Conservation (phyloP, 2,329 filamentous ascomycete genomes). For the Cytospora paraplurivora region DNA sequence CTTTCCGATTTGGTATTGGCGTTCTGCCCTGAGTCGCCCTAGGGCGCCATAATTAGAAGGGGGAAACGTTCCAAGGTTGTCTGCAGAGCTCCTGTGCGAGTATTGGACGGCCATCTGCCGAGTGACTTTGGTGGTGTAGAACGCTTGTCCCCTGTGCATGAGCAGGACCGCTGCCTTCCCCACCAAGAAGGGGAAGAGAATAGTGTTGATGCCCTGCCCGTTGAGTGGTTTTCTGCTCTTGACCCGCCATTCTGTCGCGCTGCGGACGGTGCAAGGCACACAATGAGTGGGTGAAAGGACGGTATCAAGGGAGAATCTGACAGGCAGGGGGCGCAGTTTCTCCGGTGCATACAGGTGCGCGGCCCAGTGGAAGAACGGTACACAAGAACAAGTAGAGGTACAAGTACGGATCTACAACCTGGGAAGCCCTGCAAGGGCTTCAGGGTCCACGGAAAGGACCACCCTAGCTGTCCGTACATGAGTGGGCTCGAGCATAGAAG, state of each 20-base stretch:
- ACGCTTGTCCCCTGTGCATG: conserved; percentile 19
- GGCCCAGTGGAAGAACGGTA: conserved; percentile 19
- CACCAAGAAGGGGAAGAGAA: conserved; percentile 8
- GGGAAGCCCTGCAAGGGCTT: conserved; percentile 8
- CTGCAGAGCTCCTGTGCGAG: conserved; percentile 8
- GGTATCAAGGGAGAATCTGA: conserved; percentile 25
- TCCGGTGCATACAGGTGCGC: conserved; percentile 22
- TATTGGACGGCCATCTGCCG: conserved; percentile 11
- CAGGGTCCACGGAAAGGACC: conserved; percentile 15
- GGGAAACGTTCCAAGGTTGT: conserved; percentile 13
- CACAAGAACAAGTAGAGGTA: conserved; percentile 15
- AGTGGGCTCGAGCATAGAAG: conserved; percentile 8
- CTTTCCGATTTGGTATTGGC: conserved; percentile 13
- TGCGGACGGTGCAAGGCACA: conserved; percentile 21
- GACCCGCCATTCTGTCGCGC: conserved; percentile 17
- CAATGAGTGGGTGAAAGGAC: conserved; percentile 15
- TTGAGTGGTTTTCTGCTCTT: conserved; percentile 9
- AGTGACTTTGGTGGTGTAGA: conserved; percentile 5
- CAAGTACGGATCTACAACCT: conserved; percentile 5
- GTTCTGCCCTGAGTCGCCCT: conserved; percentile 9
- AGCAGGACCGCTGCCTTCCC: conserved; percentile 1
- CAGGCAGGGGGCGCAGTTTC: conserved; percentile 26
- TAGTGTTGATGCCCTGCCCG: conserved; percentile 9
- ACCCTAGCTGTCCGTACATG: conserved; percentile 4
- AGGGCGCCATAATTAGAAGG: conserved; percentile 17